Percentiles rank a stretch among this genome's conserved stretches.
phyloP scores from a whole-genome alignment of 2,329 filamentous ascomycete species.

The Phyllosticta citribraziliensis region DNA sequence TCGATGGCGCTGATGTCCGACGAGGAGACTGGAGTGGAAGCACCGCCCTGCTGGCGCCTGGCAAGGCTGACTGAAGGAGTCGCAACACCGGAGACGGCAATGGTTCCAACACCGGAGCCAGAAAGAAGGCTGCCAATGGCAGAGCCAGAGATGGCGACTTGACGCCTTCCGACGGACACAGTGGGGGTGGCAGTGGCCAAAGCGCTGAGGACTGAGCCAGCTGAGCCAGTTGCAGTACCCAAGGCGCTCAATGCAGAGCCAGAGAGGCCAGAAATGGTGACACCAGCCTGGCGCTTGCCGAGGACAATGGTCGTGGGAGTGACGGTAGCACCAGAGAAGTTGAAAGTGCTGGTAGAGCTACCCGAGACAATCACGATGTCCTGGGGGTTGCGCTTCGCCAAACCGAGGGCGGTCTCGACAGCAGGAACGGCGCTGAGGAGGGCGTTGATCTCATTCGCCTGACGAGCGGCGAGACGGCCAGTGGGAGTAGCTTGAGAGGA shows the following conservation, averaged over 20 bases:
- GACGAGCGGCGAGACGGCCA: not conserved
- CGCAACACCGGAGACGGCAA: not conserved
- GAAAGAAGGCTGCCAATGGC: not conserved
- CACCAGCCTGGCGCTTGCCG: not conserved
- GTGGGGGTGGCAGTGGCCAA: not conserved
- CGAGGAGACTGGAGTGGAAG: not conserved
- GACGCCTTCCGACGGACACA: not conserved
- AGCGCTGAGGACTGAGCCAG: not conserved
- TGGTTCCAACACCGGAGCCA: not conserved
- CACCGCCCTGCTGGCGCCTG: not conserved
- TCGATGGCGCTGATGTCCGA: not conserved
- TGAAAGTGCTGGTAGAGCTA: not conserved
- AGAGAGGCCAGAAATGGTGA: not conserved
- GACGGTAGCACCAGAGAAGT: not conserved
- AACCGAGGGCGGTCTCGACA: not conserved
- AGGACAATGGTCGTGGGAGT: not conserved
- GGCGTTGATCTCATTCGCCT: not conserved
- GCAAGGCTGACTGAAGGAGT: not conserved
- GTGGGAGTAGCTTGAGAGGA: not conserved
- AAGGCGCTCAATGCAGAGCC: not conserved
- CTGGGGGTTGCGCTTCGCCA: not conserved
- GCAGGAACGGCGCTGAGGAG: not conserved
- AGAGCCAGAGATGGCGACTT: not conserved
- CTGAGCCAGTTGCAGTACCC: too few relatives aligned
- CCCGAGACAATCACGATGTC: not conserved